Percentiles rank a stretch among this genome's conserved stretches.
These are phyloP conservation scores for Acanthamoeba culbertsoni DNA, from an alignment of 208 protist species.

Conservation along the genomic window DNA sequence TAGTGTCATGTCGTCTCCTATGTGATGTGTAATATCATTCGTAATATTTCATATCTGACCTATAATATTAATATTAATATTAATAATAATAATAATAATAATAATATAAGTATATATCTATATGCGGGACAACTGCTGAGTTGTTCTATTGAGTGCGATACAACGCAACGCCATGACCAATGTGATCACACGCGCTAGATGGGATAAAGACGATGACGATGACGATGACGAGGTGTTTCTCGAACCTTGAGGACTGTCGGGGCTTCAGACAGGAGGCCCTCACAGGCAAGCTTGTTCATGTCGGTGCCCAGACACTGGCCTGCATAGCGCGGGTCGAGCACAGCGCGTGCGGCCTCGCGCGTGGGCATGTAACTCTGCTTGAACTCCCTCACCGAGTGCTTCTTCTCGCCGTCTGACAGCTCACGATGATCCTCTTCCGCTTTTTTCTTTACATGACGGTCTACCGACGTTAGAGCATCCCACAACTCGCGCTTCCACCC, in stretches of 20 bases:
- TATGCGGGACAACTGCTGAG: no score
- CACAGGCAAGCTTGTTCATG: slow-evolving; percentile 30
- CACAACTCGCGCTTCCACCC: neutral
- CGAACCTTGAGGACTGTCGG: neutral
- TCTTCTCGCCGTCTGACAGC: neutral
- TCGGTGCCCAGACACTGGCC: slow-evolving; percentile 32
- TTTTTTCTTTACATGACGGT: neutral
- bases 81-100: no score
- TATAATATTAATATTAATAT: no score
- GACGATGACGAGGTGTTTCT: no score
- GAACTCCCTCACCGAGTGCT: slow-evolving; percentile 23
- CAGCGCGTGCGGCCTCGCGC: neutral
- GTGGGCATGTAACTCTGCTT: slow-evolving; percentile 33
- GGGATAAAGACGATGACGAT: neutral
- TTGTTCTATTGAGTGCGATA: no score
- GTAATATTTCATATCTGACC: no score
- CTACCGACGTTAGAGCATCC: neutral
- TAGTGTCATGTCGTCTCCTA: no score
- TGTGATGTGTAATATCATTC: no score
- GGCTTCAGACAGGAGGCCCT: neutral
- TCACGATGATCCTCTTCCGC: neutral
- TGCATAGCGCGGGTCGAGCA: neutral
- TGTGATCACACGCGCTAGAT: no score
- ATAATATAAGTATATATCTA: no score
- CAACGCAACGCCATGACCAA: no score